These are phyloP conservation scores for Hemerocallis citrina DNA, from an alignment of 106 monocot genomes.

Conservation along the genomic window DNA sequence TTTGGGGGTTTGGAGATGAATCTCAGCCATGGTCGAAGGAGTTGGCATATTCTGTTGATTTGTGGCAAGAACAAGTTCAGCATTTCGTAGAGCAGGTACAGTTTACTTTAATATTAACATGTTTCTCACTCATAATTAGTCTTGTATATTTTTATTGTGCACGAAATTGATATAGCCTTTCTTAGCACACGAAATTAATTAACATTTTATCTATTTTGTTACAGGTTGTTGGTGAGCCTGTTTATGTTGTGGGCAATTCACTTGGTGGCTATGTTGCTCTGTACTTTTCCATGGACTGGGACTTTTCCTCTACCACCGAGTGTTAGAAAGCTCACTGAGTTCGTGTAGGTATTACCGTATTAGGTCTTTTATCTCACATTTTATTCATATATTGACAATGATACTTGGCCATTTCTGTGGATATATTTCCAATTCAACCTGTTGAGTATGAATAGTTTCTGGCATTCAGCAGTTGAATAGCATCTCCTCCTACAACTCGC, in stretches of 20 bases:
- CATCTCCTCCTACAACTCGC: background rate
- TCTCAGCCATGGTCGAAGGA: slow-evolving; percentile 81
- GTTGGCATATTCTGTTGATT: slow-evolving; percentile 76
- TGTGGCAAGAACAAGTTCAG: slow-evolving; percentile 87
- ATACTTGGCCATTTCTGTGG: background rate
- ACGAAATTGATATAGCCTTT: too few species aligned
- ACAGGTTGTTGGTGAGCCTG: slow-evolving; percentile 90
- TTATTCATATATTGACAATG: background rate
- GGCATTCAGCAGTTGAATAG: background rate
- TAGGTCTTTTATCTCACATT: background rate
- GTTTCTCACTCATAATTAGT: too few species aligned
- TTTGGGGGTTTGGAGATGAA: slow-evolving; percentile 90
- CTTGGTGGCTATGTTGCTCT: slow-evolving; percentile 88
- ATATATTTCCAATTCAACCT: background rate
- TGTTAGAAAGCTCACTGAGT: slow-evolving; percentile 53
- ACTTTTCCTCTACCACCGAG: slow-evolving; percentile 74
- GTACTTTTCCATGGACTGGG: slow-evolving; percentile 85
- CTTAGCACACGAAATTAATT: too few species aligned
- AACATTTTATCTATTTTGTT: too few species aligned
- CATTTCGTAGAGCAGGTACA: slow-evolving; percentile 83
- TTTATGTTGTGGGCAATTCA: slow-evolving; percentile 91
- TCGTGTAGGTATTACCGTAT: slow-evolving; percentile 76
- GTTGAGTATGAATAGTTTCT: background rate
- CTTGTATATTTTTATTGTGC: too few species aligned
- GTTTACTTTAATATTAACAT: too few species aligned